Percentiles rank a stretch among this genome's conserved stretches.
Conservation (phyloP, 805 yeast species). For the Saccharomycopsis malanga region DNA sequence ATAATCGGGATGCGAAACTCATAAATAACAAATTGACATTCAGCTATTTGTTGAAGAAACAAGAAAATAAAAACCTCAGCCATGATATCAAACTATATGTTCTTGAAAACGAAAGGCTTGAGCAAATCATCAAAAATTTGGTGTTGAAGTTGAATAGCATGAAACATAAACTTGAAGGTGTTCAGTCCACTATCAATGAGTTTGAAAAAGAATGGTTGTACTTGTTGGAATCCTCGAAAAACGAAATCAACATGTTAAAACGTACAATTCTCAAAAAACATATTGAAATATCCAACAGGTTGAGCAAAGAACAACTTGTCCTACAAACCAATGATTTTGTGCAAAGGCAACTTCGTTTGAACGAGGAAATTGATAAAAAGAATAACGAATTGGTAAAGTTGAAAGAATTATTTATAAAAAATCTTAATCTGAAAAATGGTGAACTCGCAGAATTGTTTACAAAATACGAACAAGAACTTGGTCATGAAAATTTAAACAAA, state of each 20-base stretch:
- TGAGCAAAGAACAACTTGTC: conserved; percentile 6
- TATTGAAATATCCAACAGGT: conserved; percentile 6
- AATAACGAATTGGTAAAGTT: conserved; percentile 6
- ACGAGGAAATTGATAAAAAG: conserved; percentile 13
- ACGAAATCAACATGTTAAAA: conserved; percentile 11
- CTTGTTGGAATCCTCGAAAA: conserved; percentile 1
- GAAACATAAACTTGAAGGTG: conserved; percentile 3
- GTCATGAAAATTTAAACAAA: no score
- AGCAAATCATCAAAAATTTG: conserved; percentile 4
- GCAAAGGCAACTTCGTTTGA: conserved; percentile 5
- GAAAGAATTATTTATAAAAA: conserved; percentile 2
- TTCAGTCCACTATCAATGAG: not conserved
- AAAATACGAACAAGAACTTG: not conserved
- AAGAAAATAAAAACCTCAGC: conserved; percentile 14
- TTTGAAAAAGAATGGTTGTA: conserved; percentile 16
- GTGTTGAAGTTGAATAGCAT: not conserved
- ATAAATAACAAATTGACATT: conserved; percentile 10
- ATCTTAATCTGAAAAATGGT: conserved; percentile 2
- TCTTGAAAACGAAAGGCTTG: conserved; percentile 15
- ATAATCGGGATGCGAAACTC: conserved; percentile 5
- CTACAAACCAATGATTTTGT: conserved; percentile 11
- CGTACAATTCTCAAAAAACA: conserved; percentile 16
- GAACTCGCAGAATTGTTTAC: not conserved
- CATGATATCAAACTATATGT: conserved; percentile 9
- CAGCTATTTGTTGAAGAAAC: conserved; percentile 10